A percentile compares a stretch with the other conserved stretches of the same genome.
Conservation (phyloP, 139 green algal genomes). For the Chlorella vulgaris region DNA sequence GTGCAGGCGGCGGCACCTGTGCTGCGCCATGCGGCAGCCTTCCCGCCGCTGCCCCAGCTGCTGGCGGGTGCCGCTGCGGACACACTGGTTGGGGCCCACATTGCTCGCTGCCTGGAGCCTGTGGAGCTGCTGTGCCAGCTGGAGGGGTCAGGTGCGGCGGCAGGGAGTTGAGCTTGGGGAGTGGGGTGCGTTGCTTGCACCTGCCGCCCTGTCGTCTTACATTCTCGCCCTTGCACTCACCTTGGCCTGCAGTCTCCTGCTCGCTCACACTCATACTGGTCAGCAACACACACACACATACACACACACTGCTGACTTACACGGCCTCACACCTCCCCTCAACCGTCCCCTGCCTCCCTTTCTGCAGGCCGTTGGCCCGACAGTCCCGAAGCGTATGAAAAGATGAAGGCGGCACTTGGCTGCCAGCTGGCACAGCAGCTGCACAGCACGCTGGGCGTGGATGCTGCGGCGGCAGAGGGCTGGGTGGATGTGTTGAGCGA, state of each 20-base stretch:
- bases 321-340: no score
- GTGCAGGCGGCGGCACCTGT: slow-evolving; percentile 67
- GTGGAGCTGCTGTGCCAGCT: slow-evolving; percentile 79
- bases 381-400: slow-evolving; percentile 60
- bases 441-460: slow-evolving; percentile 51
- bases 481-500: slow-evolving; percentile 75
- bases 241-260: no score
- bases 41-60: slow-evolving; percentile 72
- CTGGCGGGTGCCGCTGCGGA: slow-evolving; percentile 51
- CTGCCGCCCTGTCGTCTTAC: not conserved
- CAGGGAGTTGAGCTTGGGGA: not conserved
- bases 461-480: slow-evolving; percentile 52
- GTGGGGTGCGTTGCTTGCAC: not conserved
- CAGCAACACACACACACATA: no score
- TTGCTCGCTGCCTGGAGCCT: slow-evolving; percentile 68
- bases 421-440: slow-evolving; percentile 72
- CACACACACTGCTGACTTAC: no score
- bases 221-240: no score
- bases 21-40: slow-evolving; percentile 60
- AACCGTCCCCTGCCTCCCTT: not conserved
- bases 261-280: no score
- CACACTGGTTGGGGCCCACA: not conserved
- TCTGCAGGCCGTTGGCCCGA: slow-evolving; percentile 69
- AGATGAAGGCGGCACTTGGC: slow-evolving; percentile 78
- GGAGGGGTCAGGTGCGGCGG: slow-evolving; percentile 72